These are phyloP conservation scores for Hydnomerulius pinastri DNA, from an alignment of 768 basidiomycete genomes.

Conservation along the genomic window DNA sequence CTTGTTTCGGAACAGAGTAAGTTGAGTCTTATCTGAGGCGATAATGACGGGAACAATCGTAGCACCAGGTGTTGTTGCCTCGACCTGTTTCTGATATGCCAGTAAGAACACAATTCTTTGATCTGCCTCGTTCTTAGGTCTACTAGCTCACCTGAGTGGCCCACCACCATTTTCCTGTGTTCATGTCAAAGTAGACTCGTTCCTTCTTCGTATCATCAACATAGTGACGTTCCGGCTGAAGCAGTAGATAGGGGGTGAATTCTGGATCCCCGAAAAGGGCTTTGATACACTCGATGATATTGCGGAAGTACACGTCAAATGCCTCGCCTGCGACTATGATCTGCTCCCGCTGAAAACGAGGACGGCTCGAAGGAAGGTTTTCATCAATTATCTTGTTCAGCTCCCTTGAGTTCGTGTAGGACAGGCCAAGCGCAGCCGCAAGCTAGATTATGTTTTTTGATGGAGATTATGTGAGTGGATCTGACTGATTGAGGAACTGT, in stretches of 20 bases:
- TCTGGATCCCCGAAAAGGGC: constrained; percentile 38
- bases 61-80: constrained; percentile 3
- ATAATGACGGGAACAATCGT: constrained; percentile 12
- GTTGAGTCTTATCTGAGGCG: constrained; percentile 22
- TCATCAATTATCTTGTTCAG: constrained; percentile 34
- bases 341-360: not conserved
- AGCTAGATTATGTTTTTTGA: constrained; percentile 3
- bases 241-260: constrained; percentile 30
- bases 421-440: not conserved
- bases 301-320: constrained; percentile 34
- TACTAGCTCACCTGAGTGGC: constrained; percentile 43
- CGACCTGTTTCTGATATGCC: constrained; percentile 10
- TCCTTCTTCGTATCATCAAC: constrained; percentile 25
- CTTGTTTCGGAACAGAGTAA: constrained; percentile 20
- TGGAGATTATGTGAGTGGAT: not conserved
- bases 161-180: constrained; percentile 58
- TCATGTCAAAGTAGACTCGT: constrained; percentile 42
- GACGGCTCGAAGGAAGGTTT: constrained; percentile 10
- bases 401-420: constrained; percentile 18
- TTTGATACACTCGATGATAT: constrained; percentile 39
- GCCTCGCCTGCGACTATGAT: constrained; percentile 28
- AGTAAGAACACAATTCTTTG: not conserved
- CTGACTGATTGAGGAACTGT: not conserved
- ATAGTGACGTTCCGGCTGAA: constrained; percentile 41
- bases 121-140: not conserved